A percentile compares a stretch with the other conserved stretches of the same genome.
Conservation (phyloP, 2,329 filamentous ascomycete species). For the Pseudogymnoascus sp. region DNA sequence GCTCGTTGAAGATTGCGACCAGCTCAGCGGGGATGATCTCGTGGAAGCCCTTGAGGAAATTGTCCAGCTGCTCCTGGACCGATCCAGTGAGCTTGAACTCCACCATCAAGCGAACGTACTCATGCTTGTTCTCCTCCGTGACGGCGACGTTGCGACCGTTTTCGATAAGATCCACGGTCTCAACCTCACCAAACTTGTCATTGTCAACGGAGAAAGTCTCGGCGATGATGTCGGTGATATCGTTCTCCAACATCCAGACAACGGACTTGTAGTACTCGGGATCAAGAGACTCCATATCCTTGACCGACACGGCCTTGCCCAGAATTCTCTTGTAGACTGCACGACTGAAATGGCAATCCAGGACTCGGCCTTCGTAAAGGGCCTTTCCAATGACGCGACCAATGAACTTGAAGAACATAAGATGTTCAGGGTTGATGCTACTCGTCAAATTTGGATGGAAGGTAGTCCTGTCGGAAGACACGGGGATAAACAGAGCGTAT, state of each 20-base stretch:
- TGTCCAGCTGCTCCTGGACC: constrained; percentile 87
- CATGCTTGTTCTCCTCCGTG: constrained; percentile 96
- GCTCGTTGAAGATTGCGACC: constrained; percentile 96
- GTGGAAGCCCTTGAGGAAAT: constrained; percentile 91
- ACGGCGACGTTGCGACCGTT: constrained; percentile 88
- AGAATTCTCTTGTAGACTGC: constrained; percentile 98
- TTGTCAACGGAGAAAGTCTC: constrained; percentile 94
- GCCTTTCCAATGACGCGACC: constrained; percentile 97
- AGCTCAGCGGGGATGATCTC: constrained; percentile 94
- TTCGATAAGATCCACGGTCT: constrained; percentile 76
- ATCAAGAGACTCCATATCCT: constrained; percentile 98
- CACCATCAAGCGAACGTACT: constrained; percentile 89
- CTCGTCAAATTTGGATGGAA: constrained; percentile 97
- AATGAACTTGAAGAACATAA: constrained; percentile 99
- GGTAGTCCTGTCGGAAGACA: constrained; percentile 93
- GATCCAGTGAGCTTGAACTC: constrained; percentile 89
- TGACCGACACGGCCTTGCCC: constrained; percentile 89
- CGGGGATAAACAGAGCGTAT: constrained; percentile 92
- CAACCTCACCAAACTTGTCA: constrained; percentile 85
- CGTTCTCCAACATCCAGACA: constrained; percentile 96
- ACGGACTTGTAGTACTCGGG: constrained; percentile 98
- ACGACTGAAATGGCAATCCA: constrained; percentile 98
- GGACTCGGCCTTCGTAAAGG: constrained; percentile 86
- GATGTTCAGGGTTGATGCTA: constrained; percentile 87
- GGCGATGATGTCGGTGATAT: constrained; percentile 95